A percentile compares a stretch with the other conserved stretches of the same genome.
These are phyloP conservation scores for Diplogelasinospora grovesii DNA, from an alignment of 495 filamentous ascomycete species.

Conservation along the genomic window DNA sequence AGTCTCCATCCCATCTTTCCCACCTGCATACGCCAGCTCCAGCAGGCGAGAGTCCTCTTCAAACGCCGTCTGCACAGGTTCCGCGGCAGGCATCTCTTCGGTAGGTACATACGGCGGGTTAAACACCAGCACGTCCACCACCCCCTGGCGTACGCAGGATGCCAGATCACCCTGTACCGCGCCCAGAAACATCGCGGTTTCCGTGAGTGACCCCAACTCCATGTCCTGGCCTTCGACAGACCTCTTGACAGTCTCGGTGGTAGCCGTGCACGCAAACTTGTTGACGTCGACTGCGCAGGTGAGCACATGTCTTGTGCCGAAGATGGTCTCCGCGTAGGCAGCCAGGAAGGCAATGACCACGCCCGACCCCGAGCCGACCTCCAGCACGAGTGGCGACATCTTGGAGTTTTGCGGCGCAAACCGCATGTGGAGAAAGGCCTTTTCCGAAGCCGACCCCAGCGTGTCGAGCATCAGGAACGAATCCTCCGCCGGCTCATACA, in stretches of 20 bases:
- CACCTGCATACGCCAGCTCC: conserved; percentile 83
- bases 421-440: conserved; percentile 57
- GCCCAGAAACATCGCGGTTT: conserved; percentile 50
- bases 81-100: conserved; percentile 51
- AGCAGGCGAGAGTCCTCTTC: conserved; percentile 73
- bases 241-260: conserved; percentile 51
- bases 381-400: conserved; percentile 55
- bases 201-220: conserved; percentile 7
- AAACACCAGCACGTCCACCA: conserved; percentile 82
- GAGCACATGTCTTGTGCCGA: conserved; percentile 64
- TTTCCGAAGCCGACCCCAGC: conserved; percentile 66
- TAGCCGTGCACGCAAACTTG: conserved; percentile 66
- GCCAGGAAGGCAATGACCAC: conserved; percentile 82
- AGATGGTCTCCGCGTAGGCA: conserved; percentile 63
- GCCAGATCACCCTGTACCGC: conserved; percentile 61
- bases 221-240: conserved; percentile 28
- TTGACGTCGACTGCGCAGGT: conserved; percentile 78
- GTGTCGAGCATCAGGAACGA: conserved; percentile 93
- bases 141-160: conserved; percentile 44
- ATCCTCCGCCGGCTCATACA: conserved; percentile 95
- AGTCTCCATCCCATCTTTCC: conserved; percentile 84
- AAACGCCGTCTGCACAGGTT: conserved; percentile 32
- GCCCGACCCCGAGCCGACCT: conserved; percentile 86
- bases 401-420: conserved; percentile 46
- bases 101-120: conserved; percentile 97